Evolutionary conservation across 805 yeast species (phyloP).

Genomic region (Schwanniomyces polymorphus): DNA sequence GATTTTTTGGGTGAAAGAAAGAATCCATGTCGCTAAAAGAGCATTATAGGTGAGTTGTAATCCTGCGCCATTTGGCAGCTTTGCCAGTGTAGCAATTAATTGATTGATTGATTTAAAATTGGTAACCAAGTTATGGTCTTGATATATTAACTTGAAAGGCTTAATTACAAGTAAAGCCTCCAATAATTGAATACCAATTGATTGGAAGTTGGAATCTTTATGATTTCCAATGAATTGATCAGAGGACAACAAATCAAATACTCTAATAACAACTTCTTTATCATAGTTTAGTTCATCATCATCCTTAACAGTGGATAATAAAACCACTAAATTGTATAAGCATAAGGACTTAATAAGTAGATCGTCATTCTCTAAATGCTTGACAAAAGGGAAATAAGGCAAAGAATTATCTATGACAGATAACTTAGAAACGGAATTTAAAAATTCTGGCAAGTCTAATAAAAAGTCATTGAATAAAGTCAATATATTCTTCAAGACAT

Average conservation of each 20-base stretch:
- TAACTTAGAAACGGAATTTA: constrained; percentile 42
- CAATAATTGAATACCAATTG: constrained; percentile 60
- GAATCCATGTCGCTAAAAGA: constrained; percentile 78
- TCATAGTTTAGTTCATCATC: constrained; percentile 23
- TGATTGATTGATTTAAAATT: constrained; percentile 33
- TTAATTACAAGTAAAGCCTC: constrained; percentile 59
- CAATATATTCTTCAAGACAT: constrained; percentile 63
- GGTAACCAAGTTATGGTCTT: constrained; percentile 28
- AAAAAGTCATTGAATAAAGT: constrained; percentile 62
- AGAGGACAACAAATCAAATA: constrained; percentile 38
- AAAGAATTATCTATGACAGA: constrained; percentile 41
- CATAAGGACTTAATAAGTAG: constrained; percentile 56
- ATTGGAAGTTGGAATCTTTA: constrained; percentile 51
- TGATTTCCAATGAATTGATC: constrained; percentile 25
- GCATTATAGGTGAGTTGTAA: constrained; percentile 84
- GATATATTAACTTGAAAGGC: constrained; percentile 52
- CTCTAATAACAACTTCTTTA: constrained; percentile 37
- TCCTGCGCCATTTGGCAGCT: constrained; percentile 42
- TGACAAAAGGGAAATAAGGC: constrained; percentile 54
- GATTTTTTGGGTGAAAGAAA: constrained; percentile 67
- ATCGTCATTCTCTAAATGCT: constrained; percentile 55
- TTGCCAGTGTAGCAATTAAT: constrained; percentile 28
- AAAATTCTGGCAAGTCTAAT: constrained; percentile 36
- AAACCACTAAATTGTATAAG: constrained; percentile 52
- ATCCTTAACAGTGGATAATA: constrained; percentile 35